Base-by-base conservation (phyloP, 2,329 filamentous ascomycete genomes). In the Aspergillus ruber region DNA sequence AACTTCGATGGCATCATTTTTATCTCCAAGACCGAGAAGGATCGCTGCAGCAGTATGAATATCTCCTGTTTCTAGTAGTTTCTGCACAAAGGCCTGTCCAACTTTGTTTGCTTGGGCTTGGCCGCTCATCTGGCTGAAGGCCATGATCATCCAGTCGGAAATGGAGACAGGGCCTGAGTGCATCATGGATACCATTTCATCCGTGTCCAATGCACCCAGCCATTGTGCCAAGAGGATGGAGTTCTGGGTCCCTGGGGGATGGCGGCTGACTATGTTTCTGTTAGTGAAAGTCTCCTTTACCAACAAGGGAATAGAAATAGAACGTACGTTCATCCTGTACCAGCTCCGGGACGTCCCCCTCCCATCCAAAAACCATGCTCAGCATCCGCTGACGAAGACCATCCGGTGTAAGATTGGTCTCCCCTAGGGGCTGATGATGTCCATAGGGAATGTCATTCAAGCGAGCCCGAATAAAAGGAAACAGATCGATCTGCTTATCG, bases 71-170 rank as follows among this genome's bases (percentile, higher is more conserved):
- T 94, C 90, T 1, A 98, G 78, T 1, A 98, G 76, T 43, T 90
- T 84, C 66, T 95, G 90, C 1, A 95, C 88, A 57, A 95, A 95
- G 3, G 89, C 85, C 49, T 91, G 86, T 1, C 88, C 90, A 13
- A 97, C 82, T 65, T 95, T 94, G 64, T 94, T 90, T 59, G 94
- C 88, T 1, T 89, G 89, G 33, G 82, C 77, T 51, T 82, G 76
- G 2, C 83, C 80, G 44, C 87, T 89, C 69, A 97, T 94, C 36
- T 88, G 87, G 62, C 88, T 95, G 44, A 98, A 71, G 9, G 93
- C 91, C 32, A 98, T 74, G 49, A 97, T 73, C 89, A 98, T 96
- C 93, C 93, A 98, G 68, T 97, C 93, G 0, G 88, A 88, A 2
- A 87, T 89, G 8, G 89, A 91, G 79, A 93, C 90, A n/a, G 88